Conservation (phyloP, 1,139 yeast genomes). For the Candida frijolesensis region DNA sequence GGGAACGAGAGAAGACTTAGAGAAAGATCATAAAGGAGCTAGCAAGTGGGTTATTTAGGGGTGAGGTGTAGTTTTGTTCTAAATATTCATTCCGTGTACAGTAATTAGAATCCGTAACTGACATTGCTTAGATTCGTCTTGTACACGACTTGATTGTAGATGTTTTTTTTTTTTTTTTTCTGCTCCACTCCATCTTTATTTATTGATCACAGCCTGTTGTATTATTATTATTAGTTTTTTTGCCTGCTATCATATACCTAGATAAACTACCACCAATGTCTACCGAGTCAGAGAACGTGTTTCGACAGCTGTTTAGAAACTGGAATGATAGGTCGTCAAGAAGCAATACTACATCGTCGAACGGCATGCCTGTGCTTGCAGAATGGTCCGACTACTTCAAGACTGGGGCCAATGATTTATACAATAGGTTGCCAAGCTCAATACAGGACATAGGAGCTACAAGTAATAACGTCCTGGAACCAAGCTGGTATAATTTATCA, state of each 20-base stretch:
- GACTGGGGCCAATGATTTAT: constrained; percentile 44
- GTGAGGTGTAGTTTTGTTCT: no score
- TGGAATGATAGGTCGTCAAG: constrained; percentile 35
- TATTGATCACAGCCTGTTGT: neutral
- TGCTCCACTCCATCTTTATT: neutral
- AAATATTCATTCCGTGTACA: neutral
- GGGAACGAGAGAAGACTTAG: constrained; percentile 40
- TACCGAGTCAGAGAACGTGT: constrained; percentile 44
- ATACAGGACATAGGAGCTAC: constrained; percentile 17
- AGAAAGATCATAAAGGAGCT: constrained; percentile 14
- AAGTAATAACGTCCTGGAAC: constrained; percentile 31
- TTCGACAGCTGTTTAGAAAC: constrained; percentile 44
- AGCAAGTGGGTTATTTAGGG: constrained; percentile 1
- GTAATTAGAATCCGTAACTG: neutral
- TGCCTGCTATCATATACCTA: neutral
- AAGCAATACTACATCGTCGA: constrained; percentile 12
- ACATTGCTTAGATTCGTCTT: neutral
- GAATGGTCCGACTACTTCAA: constrained; percentile 52
- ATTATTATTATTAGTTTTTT: neutral
- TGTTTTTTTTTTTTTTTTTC: neutral
- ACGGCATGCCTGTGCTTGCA: constrained; percentile 32
- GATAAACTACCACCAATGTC: constrained; percentile 8
- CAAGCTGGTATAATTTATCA: constrained; percentile 62
- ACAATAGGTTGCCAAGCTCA: constrained; percentile 40
- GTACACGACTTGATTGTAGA: neutral